These are phyloP conservation scores for Nicotiana noctiflora DNA, from an alignment of 257 asterid species.

Conservation along the genomic window DNA sequence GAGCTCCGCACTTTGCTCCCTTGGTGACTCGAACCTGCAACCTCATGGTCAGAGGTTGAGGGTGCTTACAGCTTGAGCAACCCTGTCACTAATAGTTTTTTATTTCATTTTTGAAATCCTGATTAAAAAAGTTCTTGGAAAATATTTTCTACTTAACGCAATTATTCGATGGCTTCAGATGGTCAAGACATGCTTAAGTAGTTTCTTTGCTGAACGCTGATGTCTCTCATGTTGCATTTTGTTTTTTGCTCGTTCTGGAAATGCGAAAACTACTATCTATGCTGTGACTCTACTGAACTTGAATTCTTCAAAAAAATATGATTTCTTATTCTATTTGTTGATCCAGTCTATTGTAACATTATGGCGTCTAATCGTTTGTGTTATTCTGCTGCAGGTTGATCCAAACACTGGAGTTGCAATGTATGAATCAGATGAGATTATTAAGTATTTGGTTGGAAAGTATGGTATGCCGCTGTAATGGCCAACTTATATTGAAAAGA, in stretches of 20 bases:
- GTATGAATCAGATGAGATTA: constrained; percentile 94
- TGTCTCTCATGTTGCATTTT: neutral
- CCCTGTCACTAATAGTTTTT: no score
- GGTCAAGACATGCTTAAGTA: neutral
- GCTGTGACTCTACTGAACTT: neutral
- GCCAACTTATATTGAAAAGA: neutral
- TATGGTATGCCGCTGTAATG: constrained; percentile 48
- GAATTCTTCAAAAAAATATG: neutral
- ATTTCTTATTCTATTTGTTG: neutral
- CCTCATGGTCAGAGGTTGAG: no score
- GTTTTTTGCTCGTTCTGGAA: neutral
- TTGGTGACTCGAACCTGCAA: no score
- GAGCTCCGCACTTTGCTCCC: no score
- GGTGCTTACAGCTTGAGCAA: no score
- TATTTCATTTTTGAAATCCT: no score
- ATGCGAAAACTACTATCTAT: neutral
- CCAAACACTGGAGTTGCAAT: constrained; percentile 90
- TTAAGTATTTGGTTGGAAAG: constrained; percentile 71
- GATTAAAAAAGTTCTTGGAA: neutral
- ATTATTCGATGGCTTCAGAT: neutral
- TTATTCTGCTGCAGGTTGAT: constrained; percentile 62
- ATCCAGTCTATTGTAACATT: neutral
- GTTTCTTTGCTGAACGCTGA: neutral
- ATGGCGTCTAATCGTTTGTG: neutral
- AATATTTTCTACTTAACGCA: neutral